Evolutionary conservation across 2,329 filamentous ascomycete species (phyloP), one percentile per base, ranked within the genome.

Genomic region (Pseudogymnoascus sp.): DNA sequence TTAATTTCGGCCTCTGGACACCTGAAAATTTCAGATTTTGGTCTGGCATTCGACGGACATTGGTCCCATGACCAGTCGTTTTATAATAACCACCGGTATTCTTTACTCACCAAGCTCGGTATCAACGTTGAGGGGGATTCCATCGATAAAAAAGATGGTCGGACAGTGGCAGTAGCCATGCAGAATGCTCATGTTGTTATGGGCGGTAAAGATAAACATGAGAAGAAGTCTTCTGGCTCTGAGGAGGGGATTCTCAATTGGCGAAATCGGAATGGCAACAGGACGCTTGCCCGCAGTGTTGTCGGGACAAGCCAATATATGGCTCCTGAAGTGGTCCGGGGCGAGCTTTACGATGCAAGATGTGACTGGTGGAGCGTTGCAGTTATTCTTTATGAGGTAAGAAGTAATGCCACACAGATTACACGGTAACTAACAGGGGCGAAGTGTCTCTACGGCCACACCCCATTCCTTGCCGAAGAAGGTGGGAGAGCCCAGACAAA

Each of bases 291-390:
- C 1, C 84, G 86, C 67, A 96, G 92, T 50, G 86, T 96, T 1
- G 93, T 97, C 9, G 93, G 93, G 2, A 97, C 94, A 2, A 96
- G 92, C 72, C 93, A 97, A 71, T 97, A 97, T 77, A 97, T 97
- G 94, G 93, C 94, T 0, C 93, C 93, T 1, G 94, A 97, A 76
- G 90, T 97, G 16, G 87, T 97, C 62, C 79, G 83, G 66, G 90
- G 92, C 28, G 83, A 91, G 57, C 77, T 81, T 37, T 97, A 97
- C 73, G 94, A 97, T 74, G 93, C 90, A 30, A 83, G 93, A 70
- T 97, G 93, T 75, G 93, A 97, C 75, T 97, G 84, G 91, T 97
- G 90, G 93, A 97, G 92, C 75, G 84, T 97, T 67, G 93, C 92
- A 60, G 86, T 97, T 70, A 97, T 97, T 70, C 75, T 97, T 61